Evolutionary conservation across 495 filamentous ascomycete genomes (phyloP), one percentile per base, ranked within the genome.

Genomic region (Aspergillus heteromorphus): DNA sequence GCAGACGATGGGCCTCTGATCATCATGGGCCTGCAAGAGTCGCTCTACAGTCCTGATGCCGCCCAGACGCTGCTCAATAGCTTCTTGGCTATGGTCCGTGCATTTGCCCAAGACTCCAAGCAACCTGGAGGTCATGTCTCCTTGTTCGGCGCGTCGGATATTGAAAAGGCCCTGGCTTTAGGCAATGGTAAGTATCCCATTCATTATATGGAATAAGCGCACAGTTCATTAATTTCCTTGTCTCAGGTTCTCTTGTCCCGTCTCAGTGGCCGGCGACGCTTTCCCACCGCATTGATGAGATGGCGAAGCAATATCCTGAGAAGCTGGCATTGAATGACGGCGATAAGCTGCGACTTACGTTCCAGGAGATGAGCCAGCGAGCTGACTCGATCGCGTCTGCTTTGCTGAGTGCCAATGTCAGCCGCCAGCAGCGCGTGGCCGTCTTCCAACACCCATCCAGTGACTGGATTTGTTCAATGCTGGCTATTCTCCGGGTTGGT

Each of bases 1-100:
- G 54, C 61, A 4, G 51, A 57, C 9, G 50, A 53, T 0, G 47
- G 10, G 18, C 18, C 56, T 8, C 2, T 51, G 36, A 11, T 58
- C 18, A 19, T 19, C 5, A 11, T 59, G 9, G 1, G 21, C 6
- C 11, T 47, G 4, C 56, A 59, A 13, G 27, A 45, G 2, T 16
- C 16, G 3, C 21, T 63, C 6, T 63, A 57, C 30, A 31, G 21
- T n/a, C 30, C 25, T 11, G 19, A 38, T 14, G 36, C 17, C 10
- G 48, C 53, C 7, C 6, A 55, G 17, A 6, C 48, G 3, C 45
- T 59, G n/a, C 14, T 59, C 7, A 52, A 56, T 5, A 57, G 40
- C 10, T 71, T 62, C 51, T 27, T 62, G 1, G 16, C 61, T 19
- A 45, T 69, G 1, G 51, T n/a, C 69, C 29, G 47, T 14, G 30